phyloP scores from a whole-genome alignment of 75 land plant genomes.

The Pinus taeda region DNA sequence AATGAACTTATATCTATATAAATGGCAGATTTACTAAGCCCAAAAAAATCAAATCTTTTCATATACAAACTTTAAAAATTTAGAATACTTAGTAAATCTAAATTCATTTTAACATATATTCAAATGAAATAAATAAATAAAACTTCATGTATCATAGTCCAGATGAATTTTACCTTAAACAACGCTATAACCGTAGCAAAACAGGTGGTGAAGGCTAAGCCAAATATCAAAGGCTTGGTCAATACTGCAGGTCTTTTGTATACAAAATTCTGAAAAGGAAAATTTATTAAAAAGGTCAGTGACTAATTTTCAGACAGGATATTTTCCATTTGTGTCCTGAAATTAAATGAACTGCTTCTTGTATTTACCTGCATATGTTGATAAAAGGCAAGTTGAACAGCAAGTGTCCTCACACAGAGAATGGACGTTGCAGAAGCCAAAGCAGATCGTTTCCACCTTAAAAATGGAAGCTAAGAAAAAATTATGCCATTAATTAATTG shows the following conservation, averaged over 20 bases:
- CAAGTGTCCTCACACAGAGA: slow-evolving; percentile 86
- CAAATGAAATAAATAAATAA: too few relatives aligned
- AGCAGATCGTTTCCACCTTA: slow-evolving; percentile 96
- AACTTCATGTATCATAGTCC: too few relatives aligned
- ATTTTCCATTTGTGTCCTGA: too few relatives aligned
- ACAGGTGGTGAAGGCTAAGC: slow-evolving; percentile 97
- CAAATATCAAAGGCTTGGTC: slow-evolving; percentile 81
- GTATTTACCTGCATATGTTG: slow-evolving; percentile 81
- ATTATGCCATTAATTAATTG: background rate
- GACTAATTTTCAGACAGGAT: background rate
- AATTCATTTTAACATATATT: too few relatives aligned
- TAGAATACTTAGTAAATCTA: too few relatives aligned
- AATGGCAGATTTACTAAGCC: too few relatives aligned
- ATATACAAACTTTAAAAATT: too few relatives aligned
- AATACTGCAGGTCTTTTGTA: slow-evolving; percentile 62
- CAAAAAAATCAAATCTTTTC: too few relatives aligned
- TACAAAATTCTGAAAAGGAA: slow-evolving; percentile 61
- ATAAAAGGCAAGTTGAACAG: slow-evolving; percentile 95
- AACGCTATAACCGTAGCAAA: slow-evolving; percentile 97
- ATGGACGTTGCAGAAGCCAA: slow-evolving; percentile 92
- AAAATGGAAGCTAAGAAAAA: slow-evolving; percentile 72
- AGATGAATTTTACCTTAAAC: slow-evolving; percentile 65
- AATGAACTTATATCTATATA: too few relatives aligned
- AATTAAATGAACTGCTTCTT: background rate
- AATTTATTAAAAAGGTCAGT: background rate